Percentiles rank a stretch among this genome's conserved stretches.
These are phyloP conservation scores for Phaeosphaeriaceae sp. DNA, from an alignment of 2,329 filamentous ascomycete genomes.

Conservation along the genomic window DNA sequence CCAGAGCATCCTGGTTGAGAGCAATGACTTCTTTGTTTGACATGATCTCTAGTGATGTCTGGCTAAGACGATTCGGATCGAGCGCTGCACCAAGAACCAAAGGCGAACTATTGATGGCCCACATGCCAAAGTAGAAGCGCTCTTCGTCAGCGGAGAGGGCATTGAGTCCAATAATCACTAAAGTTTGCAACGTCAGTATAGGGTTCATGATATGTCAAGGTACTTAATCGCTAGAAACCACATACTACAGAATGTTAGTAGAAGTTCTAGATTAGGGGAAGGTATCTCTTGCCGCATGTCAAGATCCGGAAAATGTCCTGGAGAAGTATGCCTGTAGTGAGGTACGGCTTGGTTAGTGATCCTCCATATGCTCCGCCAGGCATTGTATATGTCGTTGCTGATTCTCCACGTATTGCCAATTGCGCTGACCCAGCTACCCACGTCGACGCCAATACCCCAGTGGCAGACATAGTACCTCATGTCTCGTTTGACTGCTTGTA, in stretches of 20 bases:
- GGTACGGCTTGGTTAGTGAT: slow-evolving; percentile 44
- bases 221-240: too few relatives aligned
- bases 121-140: slow-evolving; percentile 55
- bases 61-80: slow-evolving; percentile 32
- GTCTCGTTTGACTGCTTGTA: slow-evolving; percentile 37
- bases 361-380: slow-evolving; percentile 43
- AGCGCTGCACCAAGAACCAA: slow-evolving; percentile 53
- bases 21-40: slow-evolving; percentile 63
- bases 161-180: slow-evolving; percentile 51
- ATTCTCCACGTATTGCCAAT: slow-evolving; percentile 48
- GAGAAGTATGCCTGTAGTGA: slow-evolving; percentile 35
- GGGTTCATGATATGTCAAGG: too few relatives aligned
- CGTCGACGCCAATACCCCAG: slow-evolving; percentile 47
- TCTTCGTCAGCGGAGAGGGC: slow-evolving; percentile 48
- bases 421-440: slow-evolving; percentile 43
- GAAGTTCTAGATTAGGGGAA: too few relatives aligned
- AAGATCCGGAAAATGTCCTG: slow-evolving; percentile 47
- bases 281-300: too few relatives aligned
- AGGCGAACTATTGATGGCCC: slow-evolving; percentile 56
- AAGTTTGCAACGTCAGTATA: too few relatives aligned
- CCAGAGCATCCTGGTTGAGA: slow-evolving; percentile 65
- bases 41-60: slow-evolving; percentile 36
- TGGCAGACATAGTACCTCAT: slow-evolving; percentile 48
- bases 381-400: slow-evolving; percentile 45
- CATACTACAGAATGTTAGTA: too few relatives aligned